A percentile compares a stretch with the other conserved stretches of the same genome.
Conservation (phyloP, 2,329 filamentous ascomycete genomes). For the Cryphonectria parasitica region DNA sequence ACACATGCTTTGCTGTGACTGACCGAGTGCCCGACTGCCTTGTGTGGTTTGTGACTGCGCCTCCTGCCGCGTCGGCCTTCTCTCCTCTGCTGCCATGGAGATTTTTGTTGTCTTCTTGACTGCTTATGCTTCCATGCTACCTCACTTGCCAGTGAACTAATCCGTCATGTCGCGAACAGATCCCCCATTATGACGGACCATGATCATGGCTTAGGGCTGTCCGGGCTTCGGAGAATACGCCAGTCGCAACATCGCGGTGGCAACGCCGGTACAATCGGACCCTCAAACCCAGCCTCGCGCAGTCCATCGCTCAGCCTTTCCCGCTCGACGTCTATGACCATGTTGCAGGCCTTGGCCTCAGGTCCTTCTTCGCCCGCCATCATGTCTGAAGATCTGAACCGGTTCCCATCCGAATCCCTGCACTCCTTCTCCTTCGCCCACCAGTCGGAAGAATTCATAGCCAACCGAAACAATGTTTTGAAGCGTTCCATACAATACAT, state of each 20-base stretch:
- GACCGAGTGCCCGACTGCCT: background rate
- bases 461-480: conserved; percentile 89
- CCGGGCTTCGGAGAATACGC: conserved; percentile 89
- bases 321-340: conserved; percentile 72
- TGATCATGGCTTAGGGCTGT: conserved; percentile 83
- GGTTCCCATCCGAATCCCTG: conserved; percentile 93
- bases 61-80: background rate
- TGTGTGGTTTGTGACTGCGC: conserved; percentile 13
- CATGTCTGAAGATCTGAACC: conserved; percentile 78
- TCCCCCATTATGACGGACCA: conserved; percentile 83
- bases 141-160: conserved; percentile 30
- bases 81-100: background rate
- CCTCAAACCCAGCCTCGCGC: conserved; percentile 66
- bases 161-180: conserved; percentile 49
- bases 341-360: conserved; percentile 63
- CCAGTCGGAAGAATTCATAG: conserved; percentile 88
- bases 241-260: conserved; percentile 75
- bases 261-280: conserved; percentile 63
- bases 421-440: conserved; percentile 99
- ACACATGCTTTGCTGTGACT: conserved; percentile 28
- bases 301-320: conserved; percentile 61
- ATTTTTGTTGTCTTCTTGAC: conserved; percentile 28
- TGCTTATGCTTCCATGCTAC: conserved; percentile 32
- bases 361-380: conserved; percentile 75
- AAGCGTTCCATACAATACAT: conserved; percentile 97